phyloP scores from a whole-genome alignment of 2,329 filamentous ascomycete genomes.

The Thelonectria discophora region DNA sequence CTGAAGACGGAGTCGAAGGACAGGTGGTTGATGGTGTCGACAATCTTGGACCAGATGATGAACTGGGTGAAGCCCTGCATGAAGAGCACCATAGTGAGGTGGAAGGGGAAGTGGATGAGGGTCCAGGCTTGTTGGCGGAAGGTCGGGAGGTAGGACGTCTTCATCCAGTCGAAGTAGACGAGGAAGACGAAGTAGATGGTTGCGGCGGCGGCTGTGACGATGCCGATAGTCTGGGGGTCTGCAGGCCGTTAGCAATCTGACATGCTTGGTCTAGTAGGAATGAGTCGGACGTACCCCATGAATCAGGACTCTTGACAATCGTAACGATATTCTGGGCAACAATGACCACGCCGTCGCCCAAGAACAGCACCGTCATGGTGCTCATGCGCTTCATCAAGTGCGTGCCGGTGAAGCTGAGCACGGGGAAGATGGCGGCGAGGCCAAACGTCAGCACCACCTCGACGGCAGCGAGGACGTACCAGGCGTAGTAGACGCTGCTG shows the following conservation, averaged over 20 bases:
- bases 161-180: slow-evolving; percentile 69
- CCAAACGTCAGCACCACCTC: slow-evolving; percentile 63
- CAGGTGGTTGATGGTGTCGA: slow-evolving; percentile 43
- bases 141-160: slow-evolving; percentile 65
- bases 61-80: slow-evolving; percentile 70
- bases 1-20: slow-evolving; percentile 23
- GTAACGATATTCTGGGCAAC: slow-evolving; percentile 61
- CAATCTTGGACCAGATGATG: slow-evolving; percentile 54
- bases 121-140: slow-evolving; percentile 69
- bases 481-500: slow-evolving; percentile 49
- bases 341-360: slow-evolving; percentile 72
- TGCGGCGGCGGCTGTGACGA: slow-evolving; percentile 50
- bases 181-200: slow-evolving; percentile 58
- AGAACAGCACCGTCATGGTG: slow-evolving; percentile 71
- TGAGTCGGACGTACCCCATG: too few species aligned
- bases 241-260: too few species aligned
- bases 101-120: slow-evolving; percentile 68
- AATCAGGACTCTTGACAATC: slow-evolving; percentile 53
- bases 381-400: slow-evolving; percentile 71
- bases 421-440: slow-evolving; percentile 63
- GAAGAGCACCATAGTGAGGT: slow-evolving; percentile 69
- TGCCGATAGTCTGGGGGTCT: slow-evolving; percentile 52
- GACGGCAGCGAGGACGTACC: slow-evolving; percentile 64
- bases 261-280: too few species aligned
- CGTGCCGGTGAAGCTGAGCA: slow-evolving; percentile 68